phyloP scores from a whole-genome alignment of 139 green algal genomes.

The Spirogloea muscicola region DNA sequence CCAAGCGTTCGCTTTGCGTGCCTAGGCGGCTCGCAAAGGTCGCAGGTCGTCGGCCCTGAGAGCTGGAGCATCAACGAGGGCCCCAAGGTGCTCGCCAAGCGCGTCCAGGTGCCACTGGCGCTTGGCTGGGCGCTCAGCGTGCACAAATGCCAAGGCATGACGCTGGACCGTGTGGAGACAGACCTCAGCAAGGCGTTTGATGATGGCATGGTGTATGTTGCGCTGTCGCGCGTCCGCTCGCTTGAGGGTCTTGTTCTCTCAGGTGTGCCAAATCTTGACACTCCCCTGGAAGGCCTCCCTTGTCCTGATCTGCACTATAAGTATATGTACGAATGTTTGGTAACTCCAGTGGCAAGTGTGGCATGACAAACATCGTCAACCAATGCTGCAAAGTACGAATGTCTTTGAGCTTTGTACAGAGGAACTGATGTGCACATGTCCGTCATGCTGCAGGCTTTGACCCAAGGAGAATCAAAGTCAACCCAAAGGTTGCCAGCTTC shows the following conservation, averaged over 20 bases:
- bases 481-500: too few relatives aligned
- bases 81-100: slow-evolving; percentile 2
- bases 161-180: slow-evolving; percentile 56
- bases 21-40: background rate
- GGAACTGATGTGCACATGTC: too few relatives aligned
- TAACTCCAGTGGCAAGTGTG: too few relatives aligned
- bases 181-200: slow-evolving; percentile 59
- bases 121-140: slow-evolving; percentile 67
- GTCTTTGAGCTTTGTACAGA: too few relatives aligned
- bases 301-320: too few relatives aligned
- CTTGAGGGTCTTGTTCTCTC: slow-evolving; percentile 26
- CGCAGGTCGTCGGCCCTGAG: slow-evolving; percentile 20
- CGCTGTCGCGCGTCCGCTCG: slow-evolving; percentile 56
- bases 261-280: too few relatives aligned
- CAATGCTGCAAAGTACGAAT: too few relatives aligned
- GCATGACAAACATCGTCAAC: too few relatives aligned
- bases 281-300: too few relatives aligned
- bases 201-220: slow-evolving; percentile 70
- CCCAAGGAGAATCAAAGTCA: too few relatives aligned
- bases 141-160: slow-evolving; percentile 74
- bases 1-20: slow-evolving; percentile 46
- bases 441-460: too few relatives aligned
- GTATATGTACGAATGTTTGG: too few relatives aligned
- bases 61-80: slow-evolving; percentile 7
- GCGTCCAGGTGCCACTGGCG: slow-evolving; percentile 51